Percentiles rank a stretch among this genome's conserved stretches.
phyloP scores from a whole-genome alignment of 345 rosid genomes.

The Excoecaria cochinchinensis region DNA sequence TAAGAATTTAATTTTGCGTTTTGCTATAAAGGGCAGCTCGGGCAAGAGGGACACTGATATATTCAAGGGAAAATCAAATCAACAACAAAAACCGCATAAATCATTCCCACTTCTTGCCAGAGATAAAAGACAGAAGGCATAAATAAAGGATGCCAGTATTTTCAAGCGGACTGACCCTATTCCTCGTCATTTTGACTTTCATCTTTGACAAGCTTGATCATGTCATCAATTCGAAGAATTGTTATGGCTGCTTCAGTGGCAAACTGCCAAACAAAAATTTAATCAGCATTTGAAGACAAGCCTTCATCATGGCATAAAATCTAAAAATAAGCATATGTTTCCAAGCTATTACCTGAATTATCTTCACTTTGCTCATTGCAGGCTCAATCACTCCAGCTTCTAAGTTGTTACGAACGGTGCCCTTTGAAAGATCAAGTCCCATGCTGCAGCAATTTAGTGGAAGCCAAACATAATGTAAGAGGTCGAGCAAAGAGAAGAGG shows the following conservation, averaged over 20 bases:
- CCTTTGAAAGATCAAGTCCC: conserved; percentile 90
- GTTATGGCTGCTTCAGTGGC: conserved; percentile 99
- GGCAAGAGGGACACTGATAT: neutral
- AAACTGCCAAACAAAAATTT: conserved; percentile 39
- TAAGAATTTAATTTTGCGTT: neutral
- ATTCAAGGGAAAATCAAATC: neutral
- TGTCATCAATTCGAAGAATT: conserved; percentile 93
- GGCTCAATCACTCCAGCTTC: conserved; percentile 99
- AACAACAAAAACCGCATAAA: neutral
- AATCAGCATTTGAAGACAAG: neutral
- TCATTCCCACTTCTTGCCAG: neutral
- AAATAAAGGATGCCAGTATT: neutral
- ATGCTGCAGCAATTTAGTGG: conserved; percentile 51
- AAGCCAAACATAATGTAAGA: neutral
- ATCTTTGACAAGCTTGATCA: conserved; percentile 92
- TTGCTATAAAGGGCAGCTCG: neutral
- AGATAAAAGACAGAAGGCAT: neutral
- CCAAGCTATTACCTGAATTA: conserved; percentile 66
- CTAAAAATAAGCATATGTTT: neutral
- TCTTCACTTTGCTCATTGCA: conserved; percentile 99
- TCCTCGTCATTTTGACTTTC: conserved; percentile 71
- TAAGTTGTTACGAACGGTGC: conserved; percentile 78
- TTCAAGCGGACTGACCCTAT: neutral
- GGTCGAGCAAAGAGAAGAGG: neutral
- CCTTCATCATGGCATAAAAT: neutral